A percentile compares a stretch with the other conserved stretches of the same genome.
Conservation (phyloP, 139 green algal genomes). For the Marvania coccoides region DNA sequence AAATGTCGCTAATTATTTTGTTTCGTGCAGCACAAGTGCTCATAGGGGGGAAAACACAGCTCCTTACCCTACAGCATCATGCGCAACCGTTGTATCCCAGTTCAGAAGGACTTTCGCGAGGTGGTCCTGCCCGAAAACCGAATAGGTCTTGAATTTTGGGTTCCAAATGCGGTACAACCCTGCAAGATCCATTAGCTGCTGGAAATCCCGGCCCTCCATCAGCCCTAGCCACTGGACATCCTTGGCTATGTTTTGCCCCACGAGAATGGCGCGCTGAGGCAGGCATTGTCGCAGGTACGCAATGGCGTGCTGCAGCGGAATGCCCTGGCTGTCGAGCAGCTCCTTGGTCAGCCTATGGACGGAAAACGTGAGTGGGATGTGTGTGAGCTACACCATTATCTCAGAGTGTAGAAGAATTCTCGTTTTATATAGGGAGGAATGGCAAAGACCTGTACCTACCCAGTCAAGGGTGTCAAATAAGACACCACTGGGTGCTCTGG, state of each 20-base stretch:
- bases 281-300: constrained; percentile 40
- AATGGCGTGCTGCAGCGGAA: constrained; percentile 58
- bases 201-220: constrained; percentile 67
- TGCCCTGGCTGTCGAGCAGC: constrained; percentile 53
- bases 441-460: constrained; percentile 9
- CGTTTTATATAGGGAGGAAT: too few relatives aligned
- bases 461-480: constrained; percentile 80
- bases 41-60: not conserved
- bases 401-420: too few relatives aligned
- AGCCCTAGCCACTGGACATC: constrained; percentile 84
- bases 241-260: constrained; percentile 82
- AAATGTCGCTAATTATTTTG: not conserved
- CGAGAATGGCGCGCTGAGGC: constrained; percentile 53
- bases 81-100: constrained; percentile 33
- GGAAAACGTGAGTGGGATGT: not conserved
- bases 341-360: constrained; percentile 37
- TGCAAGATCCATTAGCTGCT: constrained; percentile 63
- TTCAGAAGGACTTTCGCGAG: constrained; percentile 65
- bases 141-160: constrained; percentile 53
- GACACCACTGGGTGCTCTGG: constrained; percentile 57
- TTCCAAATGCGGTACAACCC: constrained; percentile 84
- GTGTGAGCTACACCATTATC: too few relatives aligned
- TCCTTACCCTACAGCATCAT: constrained; percentile 53
- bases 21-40: not conserved
- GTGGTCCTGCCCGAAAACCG: constrained; percentile 65